Evolutionary conservation across 179 eudicot species (phyloP), one percentile per base, ranked within the genome.

Genomic region (Pouteria campechiana): DNA sequence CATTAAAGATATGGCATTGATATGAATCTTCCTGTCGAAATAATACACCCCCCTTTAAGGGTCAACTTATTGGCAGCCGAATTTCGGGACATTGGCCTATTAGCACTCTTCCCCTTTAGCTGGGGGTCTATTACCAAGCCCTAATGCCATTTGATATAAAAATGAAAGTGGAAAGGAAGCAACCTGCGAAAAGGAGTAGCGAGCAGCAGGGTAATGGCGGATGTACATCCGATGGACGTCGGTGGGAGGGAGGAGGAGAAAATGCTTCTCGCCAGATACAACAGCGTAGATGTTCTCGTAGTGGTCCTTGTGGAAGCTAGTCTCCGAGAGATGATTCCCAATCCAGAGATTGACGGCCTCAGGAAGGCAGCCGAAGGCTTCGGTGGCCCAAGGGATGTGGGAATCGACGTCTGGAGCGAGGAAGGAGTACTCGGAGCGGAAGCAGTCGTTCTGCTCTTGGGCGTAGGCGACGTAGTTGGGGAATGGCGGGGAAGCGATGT

Each of bases 311-410:
- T 90, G 95, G 61, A 90, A 90, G 3, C 79, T 78, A 12, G 95
- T 81, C 62, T 81, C 78, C 0, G 94, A 81, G 1, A 27, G 63
- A 9, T 68, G 23, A 18, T 71, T 73, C 41, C 98, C 98, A 28
- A 86, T 68, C 98, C 98, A 90, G 32, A 90, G 63, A 64, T 90
- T 86, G 36, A 90, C 95, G 12, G 92, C 98, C 67, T 90, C 96
- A 0, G 96, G 96, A 19, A 48, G 49, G 43, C 78, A 63, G 19
- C 96, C 98, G 0, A 86, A 49, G 18, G 96, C 98, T 57, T 76
- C 84, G 7, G 68, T 64, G 10, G 95, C 95, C 98, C 98, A 90
- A 17, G 65, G 62, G 50, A 90, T 58, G 33, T 90, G 75, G 3
- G 68, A 12, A 19, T 90, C 92, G 58, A 83, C 74, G 21, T 90